phyloP scores from a whole-genome alignment of 176 grass and related monocot species.

The Phoenix dactylifera region DNA sequence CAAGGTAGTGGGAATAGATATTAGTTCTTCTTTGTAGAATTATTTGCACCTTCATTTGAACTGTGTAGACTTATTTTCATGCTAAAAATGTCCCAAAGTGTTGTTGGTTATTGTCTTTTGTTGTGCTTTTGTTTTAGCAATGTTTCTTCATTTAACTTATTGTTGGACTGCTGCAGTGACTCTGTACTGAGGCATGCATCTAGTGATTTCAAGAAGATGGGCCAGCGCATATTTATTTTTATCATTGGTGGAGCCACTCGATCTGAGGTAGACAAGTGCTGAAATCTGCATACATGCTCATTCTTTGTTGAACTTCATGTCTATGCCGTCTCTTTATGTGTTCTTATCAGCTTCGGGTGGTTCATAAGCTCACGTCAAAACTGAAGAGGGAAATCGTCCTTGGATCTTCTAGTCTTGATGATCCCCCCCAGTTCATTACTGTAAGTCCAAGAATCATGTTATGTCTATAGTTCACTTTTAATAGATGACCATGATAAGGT shows the following conservation, averaged over 20 bases:
- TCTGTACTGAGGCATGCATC: slow-evolving; percentile 57
- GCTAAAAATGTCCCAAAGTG: too few relatives aligned
- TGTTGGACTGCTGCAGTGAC: slow-evolving; percentile 47
- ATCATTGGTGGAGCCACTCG: slow-evolving; percentile 92
- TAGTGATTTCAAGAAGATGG: slow-evolving; percentile 89
- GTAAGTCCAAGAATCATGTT: slow-evolving; percentile 19
- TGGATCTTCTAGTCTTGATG: slow-evolving; percentile 71
- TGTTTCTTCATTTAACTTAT: neutral
- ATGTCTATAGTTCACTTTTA: too few relatives aligned
- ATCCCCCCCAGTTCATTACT: slow-evolving; percentile 73
- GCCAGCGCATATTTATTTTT: slow-evolving; percentile 83
- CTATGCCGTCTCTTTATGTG: slow-evolving; percentile 1
- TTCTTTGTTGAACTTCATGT: slow-evolving; percentile 1
- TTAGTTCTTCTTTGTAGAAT: too few relatives aligned
- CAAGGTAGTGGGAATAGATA: slow-evolving; percentile 37
- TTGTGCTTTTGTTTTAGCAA: too few relatives aligned
- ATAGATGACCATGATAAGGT: too few relatives aligned
- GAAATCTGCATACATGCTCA: neutral
- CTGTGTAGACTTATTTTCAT: too few relatives aligned
- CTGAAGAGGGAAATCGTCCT: slow-evolving; percentile 79
- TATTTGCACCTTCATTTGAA: too few relatives aligned
- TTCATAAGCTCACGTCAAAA: slow-evolving; percentile 77
- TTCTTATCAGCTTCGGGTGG: slow-evolving; percentile 52
- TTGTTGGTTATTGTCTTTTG: too few relatives aligned
- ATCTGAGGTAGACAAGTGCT: slow-evolving; percentile 53